Percentiles rank a stretch among this genome's conserved stretches.
These are phyloP conservation scores for Monosporascus sp. DNA, from an alignment of 2,329 filamentous ascomycete genomes.

Conservation along the genomic window DNA sequence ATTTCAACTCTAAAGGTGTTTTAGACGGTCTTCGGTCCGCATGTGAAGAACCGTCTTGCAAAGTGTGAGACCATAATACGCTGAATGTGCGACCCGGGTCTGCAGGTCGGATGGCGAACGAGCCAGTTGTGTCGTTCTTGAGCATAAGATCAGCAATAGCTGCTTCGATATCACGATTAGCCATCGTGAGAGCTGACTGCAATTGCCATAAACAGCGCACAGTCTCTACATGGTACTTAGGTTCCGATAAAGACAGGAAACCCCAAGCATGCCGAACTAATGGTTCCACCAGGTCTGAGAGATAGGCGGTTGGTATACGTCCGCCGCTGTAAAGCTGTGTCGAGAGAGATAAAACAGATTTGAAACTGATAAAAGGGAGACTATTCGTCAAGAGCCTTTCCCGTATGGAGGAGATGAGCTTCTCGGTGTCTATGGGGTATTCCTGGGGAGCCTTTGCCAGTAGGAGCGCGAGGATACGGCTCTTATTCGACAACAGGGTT, in stretches of 20 bases:
- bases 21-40: constrained; percentile 37
- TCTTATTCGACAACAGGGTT: constrained; percentile 49
- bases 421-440: constrained; percentile 40
- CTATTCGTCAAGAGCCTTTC: constrained; percentile 35
- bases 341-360: constrained; percentile 52
- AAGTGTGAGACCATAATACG: constrained; percentile 76
- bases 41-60: constrained; percentile 51
- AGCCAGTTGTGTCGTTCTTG: constrained; percentile 41
- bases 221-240: constrained; percentile 92
- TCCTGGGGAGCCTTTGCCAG: constrained; percentile 45
- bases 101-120: constrained; percentile 42
- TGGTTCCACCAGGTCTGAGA: constrained; percentile 59
- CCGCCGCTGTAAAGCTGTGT: constrained; percentile 51
- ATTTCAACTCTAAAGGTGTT: constrained; percentile 29
- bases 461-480: constrained; percentile 54
- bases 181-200: constrained; percentile 63
- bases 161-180: constrained; percentile 73
- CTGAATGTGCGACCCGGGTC: constrained; percentile 66
- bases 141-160: constrained; percentile 68
- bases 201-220: constrained; percentile 82
- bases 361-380: constrained; percentile 50
- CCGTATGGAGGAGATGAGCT: constrained; percentile 47
- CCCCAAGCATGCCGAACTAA: constrained; percentile 72
- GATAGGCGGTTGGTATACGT: constrained; percentile 45
- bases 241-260: constrained; percentile 73